phyloP scores from a whole-genome alignment of 1,284 basidiomycete species.

The Ustilago trichophora region DNA sequence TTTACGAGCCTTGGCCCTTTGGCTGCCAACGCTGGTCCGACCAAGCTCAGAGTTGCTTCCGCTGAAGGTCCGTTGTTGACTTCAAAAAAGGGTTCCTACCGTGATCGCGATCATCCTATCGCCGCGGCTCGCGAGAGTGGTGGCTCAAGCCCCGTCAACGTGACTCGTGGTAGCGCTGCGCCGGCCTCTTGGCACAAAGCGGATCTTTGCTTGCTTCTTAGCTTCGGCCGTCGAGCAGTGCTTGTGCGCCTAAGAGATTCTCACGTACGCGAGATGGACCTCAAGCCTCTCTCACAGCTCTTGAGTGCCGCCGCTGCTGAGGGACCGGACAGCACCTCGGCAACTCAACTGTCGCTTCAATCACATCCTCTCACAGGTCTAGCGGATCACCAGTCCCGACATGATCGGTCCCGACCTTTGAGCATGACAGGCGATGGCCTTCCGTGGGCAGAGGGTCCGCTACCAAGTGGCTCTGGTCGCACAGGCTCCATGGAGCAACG shows the following conservation, averaged over 20 bases:
- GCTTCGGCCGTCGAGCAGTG: conserved; percentile 50
- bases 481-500: conserved; percentile 29
- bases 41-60: conserved; percentile 29
- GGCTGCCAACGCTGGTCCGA: conserved; percentile 6
- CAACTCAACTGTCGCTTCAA: conserved; percentile 21
- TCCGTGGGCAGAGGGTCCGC: conserved; percentile 1
- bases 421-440: conserved; percentile 8
- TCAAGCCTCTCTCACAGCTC: conserved; percentile 39
- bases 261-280: conserved; percentile 52
- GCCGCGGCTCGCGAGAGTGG: not conserved
- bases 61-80: conserved; percentile 33
- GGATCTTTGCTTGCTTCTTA: conserved; percentile 51
- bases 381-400: not conserved
- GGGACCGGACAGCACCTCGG: not conserved
- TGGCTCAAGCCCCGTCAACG: conserved; percentile 1
- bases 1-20: conserved; percentile 6
- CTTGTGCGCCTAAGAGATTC: conserved; percentile 50
- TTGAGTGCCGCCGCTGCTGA: conserved; percentile 8
- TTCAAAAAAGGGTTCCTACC: conserved; percentile 18
- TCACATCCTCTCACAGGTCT: not conserved
- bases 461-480: conserved; percentile 5
- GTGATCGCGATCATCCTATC: conserved; percentile 7
- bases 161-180: conserved; percentile 9
- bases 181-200: conserved; percentile 48
- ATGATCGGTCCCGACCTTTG: conserved; percentile 15